Conservation (phyloP, 2,329 filamentous ascomycete species). For the Exophiala aquamarina region DNA sequence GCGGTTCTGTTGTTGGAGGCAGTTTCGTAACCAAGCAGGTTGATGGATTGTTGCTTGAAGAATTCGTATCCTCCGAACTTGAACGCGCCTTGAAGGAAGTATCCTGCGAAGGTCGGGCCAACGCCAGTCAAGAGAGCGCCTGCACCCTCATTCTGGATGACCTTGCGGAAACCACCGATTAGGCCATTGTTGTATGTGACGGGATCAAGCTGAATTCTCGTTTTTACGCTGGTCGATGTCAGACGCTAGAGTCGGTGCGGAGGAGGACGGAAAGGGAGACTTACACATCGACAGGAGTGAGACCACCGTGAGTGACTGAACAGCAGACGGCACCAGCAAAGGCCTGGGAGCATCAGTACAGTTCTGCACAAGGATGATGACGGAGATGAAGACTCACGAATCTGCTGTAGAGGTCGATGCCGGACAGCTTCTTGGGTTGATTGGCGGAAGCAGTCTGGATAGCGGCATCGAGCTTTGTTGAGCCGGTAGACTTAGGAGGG, state of each 20-base stretch:
- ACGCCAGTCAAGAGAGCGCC: constrained; percentile 82
- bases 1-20: constrained; percentile 76
- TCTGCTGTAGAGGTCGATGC: constrained; percentile 74
- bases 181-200: constrained; percentile 84
- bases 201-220: constrained; percentile 90
- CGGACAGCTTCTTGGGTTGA: constrained; percentile 57
- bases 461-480: constrained; percentile 53
- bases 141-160: constrained; percentile 79
- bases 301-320: constrained; percentile 92
- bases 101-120: constrained; percentile 82
- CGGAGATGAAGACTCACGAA: constrained; percentile 21
- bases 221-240: constrained; percentile 72
- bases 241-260: constrained; percentile 32
- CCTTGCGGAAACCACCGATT: constrained; percentile 82
- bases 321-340: constrained; percentile 98
- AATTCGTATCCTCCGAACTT: constrained; percentile 96
- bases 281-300: constrained; percentile 99
- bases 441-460: constrained; percentile 48
- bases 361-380: background rate
- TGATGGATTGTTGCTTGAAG: constrained; percentile 91
- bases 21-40: constrained; percentile 73
- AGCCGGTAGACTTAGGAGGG: constrained; percentile 52
- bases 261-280: constrained; percentile 43
- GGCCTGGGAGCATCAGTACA: constrained; percentile 47
- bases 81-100: constrained; percentile 91